Base-by-base conservation (phyloP, 2,329 filamentous ascomycete species). In the Alternaria panax region DNA sequence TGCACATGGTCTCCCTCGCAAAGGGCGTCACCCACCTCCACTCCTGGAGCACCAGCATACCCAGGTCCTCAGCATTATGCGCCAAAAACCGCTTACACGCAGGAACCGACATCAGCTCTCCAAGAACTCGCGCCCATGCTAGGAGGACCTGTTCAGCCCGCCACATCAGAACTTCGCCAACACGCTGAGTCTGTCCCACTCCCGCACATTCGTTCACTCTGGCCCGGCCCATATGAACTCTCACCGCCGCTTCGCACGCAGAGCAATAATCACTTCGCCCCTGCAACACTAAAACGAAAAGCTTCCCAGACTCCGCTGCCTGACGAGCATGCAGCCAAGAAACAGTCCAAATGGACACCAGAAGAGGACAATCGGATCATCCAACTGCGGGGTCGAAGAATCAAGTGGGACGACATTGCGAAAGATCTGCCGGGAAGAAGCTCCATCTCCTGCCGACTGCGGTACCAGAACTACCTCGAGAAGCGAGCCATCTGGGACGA, bases 321-420 rank as follows among this genome's bases (percentile, higher is more conserved):
- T 5, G 75, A 77, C 25, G 75, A 76, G 50, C 75, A 70, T 38
- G 75, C 75, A 7, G 75, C 75, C n/a, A 78, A 79, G 61, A 78
- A 78, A 63, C 93, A 97, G 79, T 96, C 92, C 75, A 98, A 98
- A 80, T 98, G 95, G 95, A 96, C 92, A 5, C 85, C 90, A 1
- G 92, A 97, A 62, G 94, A 98, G 78, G 93, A 98, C 78, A 88
- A 91, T n/a, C 82, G 95, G 48, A 97, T 97, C 70, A 97, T 97
- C 71, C 91, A 96, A 77, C 86, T 98, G 63, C 88, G 94, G 58
- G 92, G 92, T 36, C 89, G 89, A 69, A 92, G 92, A 8, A 97
- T 97, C 92, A 98, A 98, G 77, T 98, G 94, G 95, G 94, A 98
- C 75, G 94, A 98, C 78, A 97, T 98, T 71, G 96, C 92, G 63